These are phyloP conservation scores for Boletus reticulatus DNA, from an alignment of 768 basidiomycete genomes.

Conservation along the genomic window DNA sequence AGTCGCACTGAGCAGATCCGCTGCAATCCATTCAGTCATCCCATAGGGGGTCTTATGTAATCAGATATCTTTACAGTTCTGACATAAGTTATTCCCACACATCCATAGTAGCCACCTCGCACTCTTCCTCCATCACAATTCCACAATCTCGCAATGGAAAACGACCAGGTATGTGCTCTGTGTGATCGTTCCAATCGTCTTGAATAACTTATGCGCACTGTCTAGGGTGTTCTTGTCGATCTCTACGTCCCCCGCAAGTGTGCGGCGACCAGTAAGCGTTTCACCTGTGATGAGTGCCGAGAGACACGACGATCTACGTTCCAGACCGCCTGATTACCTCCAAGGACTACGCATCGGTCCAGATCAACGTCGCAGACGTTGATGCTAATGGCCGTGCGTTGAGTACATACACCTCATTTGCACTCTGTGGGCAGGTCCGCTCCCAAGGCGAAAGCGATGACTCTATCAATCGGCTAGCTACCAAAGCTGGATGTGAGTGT, in stretches of 20 bases:
- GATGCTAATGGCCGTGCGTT: constrained; percentile 84
- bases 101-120: constrained; percentile 4
- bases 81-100: constrained; percentile 27
- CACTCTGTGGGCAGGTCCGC: constrained; percentile 91
- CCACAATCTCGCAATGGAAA: constrained; percentile 65
- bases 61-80: constrained; percentile 32
- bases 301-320: constrained; percentile 3
- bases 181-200: background rate
- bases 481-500: constrained; percentile 88
- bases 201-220: constrained; percentile 2
- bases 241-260: constrained; percentile 99
- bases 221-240: constrained; percentile 95
- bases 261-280: constrained; percentile 86
- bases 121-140: background rate
- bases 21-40: background rate
- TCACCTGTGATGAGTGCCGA: background rate
- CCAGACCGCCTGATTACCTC: constrained; percentile 96
- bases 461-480: constrained; percentile 93
- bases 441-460: constrained; percentile 97
- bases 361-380: constrained; percentile 93
- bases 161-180: constrained; percentile 69
- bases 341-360: constrained; percentile 98
- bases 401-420: constrained; percentile 83
- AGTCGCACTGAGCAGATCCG: background rate
- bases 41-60: constrained; percentile 5